Evolutionary conservation across 2,329 filamentous ascomycete species (phyloP), one percentile per base, ranked within the genome.

Genomic region (Pochonia chlamydosporia): DNA sequence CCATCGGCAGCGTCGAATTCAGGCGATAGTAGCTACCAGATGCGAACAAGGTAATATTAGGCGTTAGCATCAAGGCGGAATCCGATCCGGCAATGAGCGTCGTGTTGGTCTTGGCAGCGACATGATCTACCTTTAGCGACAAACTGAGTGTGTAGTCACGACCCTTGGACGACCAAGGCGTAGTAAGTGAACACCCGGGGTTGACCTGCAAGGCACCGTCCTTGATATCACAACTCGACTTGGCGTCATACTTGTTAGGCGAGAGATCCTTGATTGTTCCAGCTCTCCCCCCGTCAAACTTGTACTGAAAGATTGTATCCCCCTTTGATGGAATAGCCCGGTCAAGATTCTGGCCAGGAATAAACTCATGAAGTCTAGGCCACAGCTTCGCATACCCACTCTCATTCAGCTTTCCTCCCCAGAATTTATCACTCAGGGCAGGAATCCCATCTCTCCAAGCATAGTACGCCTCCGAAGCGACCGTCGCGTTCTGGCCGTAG

Each of bases 141-240:
- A 81, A 65, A 0, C 70, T 65, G 2, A 82, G 65, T 0, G 72
- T 78, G 59, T 82, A 81, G 54, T 79, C 67, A 48, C 75, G 67
- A 3, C 78, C 78, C 57, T 81, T 82, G 40, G 72, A 74, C 0
- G 59, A 59, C 7, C 78, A 57, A 0, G 74, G 74, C 1, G 75
- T 78, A 2, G 48, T 59, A 2, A 79, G 49, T 3, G 60, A 60
- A 55, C 76, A 79, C 1, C 57, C 49, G 0, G 60, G 49, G 3
- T 57, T 56, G 24, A 75, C 52, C 1, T 52, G 36, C 2, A 73
- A 48, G 3, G 63, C 57, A 0, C 53, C 56, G 14, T 61, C 41
- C 0, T 40, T 52, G 1, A 54, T 52, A 18, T 63, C 43, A 53
- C 71, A 78, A 49, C 58, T 61, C 6, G 64, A 68, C 6, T 50